Percentiles rank a stretch among this genome's conserved stretches.
phyloP scores from a whole-genome alignment of 176 grass and related monocot genomes.

The Avena insularis region DNA sequence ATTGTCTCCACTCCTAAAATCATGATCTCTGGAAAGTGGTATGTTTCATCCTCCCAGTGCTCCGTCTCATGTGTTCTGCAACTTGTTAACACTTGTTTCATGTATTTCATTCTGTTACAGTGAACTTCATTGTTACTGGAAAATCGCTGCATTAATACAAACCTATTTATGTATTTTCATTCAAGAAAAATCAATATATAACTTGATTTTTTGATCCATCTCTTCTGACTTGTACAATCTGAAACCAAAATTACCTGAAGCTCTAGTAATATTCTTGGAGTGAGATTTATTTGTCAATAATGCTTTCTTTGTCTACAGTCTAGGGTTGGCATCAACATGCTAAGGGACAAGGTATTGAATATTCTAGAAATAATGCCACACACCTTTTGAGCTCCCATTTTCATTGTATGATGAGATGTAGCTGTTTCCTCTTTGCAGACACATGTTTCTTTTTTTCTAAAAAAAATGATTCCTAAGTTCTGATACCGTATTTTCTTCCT shows the following conservation, averaged over 20 bases:
- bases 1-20: constrained; percentile 6
- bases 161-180: neutral
- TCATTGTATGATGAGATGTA: constrained; percentile 17
- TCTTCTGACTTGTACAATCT: constrained; percentile 4
- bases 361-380: constrained; percentile 18
- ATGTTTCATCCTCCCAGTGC: constrained; percentile 20
- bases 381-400: neutral
- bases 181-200: neutral
- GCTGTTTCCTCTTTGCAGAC: constrained; percentile 27
- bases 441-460: neutral
- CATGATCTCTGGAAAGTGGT: constrained; percentile 22
- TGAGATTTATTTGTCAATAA: neutral
- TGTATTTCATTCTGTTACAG: neutral
- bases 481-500: neutral
- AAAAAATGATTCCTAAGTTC: neutral
- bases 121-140: constrained; percentile 22
- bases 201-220: constrained; percentile 9
- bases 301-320: constrained; percentile 21
- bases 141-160: constrained; percentile 22
- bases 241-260: constrained; percentile 19
- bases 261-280: constrained; percentile 2
- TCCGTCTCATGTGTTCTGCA: constrained; percentile 21
- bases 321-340: constrained; percentile 9
- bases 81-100: constrained; percentile 2
- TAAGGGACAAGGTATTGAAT: neutral